Evolutionary conservation across 192 early-diverging fungal species (phyloP).

Genomic region (Coemansia erecta): DNA sequence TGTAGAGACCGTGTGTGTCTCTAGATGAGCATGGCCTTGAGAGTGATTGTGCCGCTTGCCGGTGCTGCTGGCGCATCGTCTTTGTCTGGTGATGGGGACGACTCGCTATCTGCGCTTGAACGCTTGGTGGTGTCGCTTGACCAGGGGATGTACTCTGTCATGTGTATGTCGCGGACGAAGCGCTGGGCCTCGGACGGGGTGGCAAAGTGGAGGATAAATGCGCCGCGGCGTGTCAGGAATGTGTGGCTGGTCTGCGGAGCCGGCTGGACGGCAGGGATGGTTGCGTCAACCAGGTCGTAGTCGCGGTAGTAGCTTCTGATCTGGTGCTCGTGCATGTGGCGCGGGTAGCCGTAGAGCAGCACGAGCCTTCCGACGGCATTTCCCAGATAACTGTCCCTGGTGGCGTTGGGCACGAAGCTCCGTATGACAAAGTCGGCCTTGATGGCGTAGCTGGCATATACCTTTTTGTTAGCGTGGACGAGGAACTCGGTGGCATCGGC

Average conservation of each 20-base stretch:
- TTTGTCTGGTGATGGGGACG: neutral
- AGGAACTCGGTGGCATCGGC: conserved; percentile 24
- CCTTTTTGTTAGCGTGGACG: conserved; percentile 10
- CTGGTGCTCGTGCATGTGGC: conserved; percentile 25
- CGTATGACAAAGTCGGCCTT: conserved; percentile 23
- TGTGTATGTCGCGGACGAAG: conserved; percentile 39
- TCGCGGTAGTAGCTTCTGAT: conserved; percentile 29
- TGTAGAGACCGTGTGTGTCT: neutral
- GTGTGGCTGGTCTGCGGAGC: conserved; percentile 34
- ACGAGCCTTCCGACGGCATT: conserved; percentile 29
- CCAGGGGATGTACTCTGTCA: conserved; percentile 11
- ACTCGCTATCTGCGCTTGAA: neutral
- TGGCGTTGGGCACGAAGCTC: conserved; percentile 18
- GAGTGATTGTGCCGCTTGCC: no score
- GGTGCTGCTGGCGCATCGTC: no score
- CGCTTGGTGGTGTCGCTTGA: neutral
- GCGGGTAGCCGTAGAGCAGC: conserved; percentile 43
- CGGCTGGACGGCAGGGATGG: conserved; percentile 36
- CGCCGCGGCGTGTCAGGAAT: conserved; percentile 32
- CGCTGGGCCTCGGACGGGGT: conserved; percentile 33
- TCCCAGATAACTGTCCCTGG: conserved; percentile 24
- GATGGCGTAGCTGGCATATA: conserved; percentile 18
- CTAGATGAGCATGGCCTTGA: neutral
- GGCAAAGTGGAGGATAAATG: conserved; percentile 40
- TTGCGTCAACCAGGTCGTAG: conserved; percentile 42